phyloP scores from a whole-genome alignment of 371 early-diverging fungal species.

The Basidiobolus meristosporus region DNA sequence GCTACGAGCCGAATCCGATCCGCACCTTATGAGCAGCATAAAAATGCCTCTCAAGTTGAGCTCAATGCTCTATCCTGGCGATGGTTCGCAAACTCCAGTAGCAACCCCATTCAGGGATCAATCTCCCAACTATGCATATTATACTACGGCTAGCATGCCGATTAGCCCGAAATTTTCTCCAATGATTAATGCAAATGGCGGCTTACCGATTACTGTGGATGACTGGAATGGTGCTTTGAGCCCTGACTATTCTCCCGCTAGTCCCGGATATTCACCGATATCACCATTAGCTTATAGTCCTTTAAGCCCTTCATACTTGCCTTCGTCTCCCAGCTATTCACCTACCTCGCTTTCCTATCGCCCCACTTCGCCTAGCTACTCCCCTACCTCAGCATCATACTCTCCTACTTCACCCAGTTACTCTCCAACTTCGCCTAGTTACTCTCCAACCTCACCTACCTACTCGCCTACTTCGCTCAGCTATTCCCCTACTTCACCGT shows the following conservation, averaged over 20 bases:
- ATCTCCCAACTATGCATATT: slow-evolving; percentile 30
- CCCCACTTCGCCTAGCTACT: slow-evolving; percentile 51
- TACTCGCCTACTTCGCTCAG: slow-evolving; percentile 68
- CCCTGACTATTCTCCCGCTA: slow-evolving; percentile 56
- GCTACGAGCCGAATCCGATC: slow-evolving; percentile 41
- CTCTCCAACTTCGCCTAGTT: slow-evolving; percentile 38
- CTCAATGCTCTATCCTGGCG: slow-evolving; percentile 6
- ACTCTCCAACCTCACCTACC: slow-evolving; percentile 20
- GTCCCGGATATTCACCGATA: slow-evolving; percentile 65
- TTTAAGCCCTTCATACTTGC: too few relatives aligned
- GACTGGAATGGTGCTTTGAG: slow-evolving; percentile 9
- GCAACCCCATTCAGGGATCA: slow-evolving; percentile 39
- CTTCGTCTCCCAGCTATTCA: slow-evolving; percentile 54
- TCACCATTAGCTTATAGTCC: slow-evolving; percentile 40
- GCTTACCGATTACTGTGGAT: slow-evolving; percentile 1
- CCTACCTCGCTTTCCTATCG: slow-evolving; percentile 68
- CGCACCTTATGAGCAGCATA: slow-evolving; percentile 12
- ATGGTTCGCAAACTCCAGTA: slow-evolving; percentile 8
- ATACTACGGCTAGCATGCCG: slow-evolving; percentile 12
- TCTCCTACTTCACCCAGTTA: slow-evolving; percentile 61
- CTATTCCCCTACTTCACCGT: slow-evolving; percentile 66
- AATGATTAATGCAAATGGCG: neutral
- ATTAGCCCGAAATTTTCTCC: slow-evolving; percentile 10
- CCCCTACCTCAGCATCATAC: slow-evolving; percentile 55
- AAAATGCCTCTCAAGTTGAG: slow-evolving; percentile 7